Conservation (phyloP, 179 eudicot species). For the Patellifolia procumbens region DNA sequence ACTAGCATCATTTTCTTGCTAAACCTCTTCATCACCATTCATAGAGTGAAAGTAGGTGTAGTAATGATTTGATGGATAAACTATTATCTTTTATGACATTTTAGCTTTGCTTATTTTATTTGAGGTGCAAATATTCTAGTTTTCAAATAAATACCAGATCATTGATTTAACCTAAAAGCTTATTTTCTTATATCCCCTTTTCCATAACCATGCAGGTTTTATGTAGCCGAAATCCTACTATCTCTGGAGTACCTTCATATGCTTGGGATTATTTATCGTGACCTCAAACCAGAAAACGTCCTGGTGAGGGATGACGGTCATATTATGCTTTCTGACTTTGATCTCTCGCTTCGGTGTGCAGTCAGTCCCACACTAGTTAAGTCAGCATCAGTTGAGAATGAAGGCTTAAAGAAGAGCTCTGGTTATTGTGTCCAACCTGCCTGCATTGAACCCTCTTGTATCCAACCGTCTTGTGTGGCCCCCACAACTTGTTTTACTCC, state of each 20-base stretch:
- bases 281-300: conserved; percentile 79
- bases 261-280: conserved; percentile 83
- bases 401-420: conserved; percentile 49
- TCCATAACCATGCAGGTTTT: conserved; percentile 50
- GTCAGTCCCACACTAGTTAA: conserved; percentile 74
- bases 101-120: background rate
- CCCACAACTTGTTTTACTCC: conserved; percentile 66
- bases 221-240: conserved; percentile 76
- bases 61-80: no score
- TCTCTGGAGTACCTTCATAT: conserved; percentile 86
- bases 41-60: background rate
- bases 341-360: conserved; percentile 73
- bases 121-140: background rate
- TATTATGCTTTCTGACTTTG: conserved; percentile 82
- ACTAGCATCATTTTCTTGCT: background rate
- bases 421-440: conserved; percentile 65
- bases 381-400: conserved; percentile 44
- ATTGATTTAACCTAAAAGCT: background rate
- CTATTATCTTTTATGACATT: background rate
- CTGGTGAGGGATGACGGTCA: conserved; percentile 84
- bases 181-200: background rate
- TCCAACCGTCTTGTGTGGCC: conserved; percentile 65
- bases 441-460: conserved; percentile 75
- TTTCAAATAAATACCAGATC: background rate
- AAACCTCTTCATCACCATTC: background rate